Conservation (phyloP, 257 asterid genomes). For the Gentiana straminea region DNA sequence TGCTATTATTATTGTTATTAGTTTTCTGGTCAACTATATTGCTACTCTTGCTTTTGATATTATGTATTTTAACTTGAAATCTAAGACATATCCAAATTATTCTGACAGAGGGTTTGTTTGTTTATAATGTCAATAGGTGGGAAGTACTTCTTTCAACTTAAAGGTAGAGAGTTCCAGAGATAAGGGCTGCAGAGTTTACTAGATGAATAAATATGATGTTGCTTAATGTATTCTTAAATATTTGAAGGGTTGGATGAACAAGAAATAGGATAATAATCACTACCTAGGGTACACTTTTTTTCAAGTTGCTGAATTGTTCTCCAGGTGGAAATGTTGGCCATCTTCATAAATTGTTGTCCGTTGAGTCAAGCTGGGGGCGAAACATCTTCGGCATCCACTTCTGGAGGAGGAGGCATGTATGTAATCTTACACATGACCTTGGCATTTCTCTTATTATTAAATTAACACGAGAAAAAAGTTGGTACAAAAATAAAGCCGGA, state of each 20-base stretch:
- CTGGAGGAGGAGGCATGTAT: too few species aligned
- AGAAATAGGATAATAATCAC: not conserved
- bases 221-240: not conserved
- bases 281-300: too few species aligned
- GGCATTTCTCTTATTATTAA: too few species aligned
- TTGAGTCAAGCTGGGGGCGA: slow-evolving; percentile 56
- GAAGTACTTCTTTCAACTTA: slow-evolving; percentile 50
- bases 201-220: slow-evolving; percentile 30
- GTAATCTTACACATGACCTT: too few species aligned
- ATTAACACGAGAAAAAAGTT: too few species aligned
- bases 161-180: slow-evolving; percentile 41
- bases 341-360: slow-evolving; percentile 69
- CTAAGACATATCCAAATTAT: not conserved
- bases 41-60: not conserved
- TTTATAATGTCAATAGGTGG: slow-evolving; percentile 30
- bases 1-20: not conserved
- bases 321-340: slow-evolving; percentile 98
- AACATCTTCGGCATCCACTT: too few species aligned
- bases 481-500: too few species aligned
- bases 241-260: not conserved
- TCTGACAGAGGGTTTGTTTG: not conserved
- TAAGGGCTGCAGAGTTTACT: slow-evolving; percentile 66
- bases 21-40: not conserved
- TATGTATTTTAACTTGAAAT: not conserved
- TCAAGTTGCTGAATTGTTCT: slow-evolving; percentile 1